Evolutionary conservation across 345 rosid genomes (phyloP).

Genomic region (Hibiscus trionum): DNA sequence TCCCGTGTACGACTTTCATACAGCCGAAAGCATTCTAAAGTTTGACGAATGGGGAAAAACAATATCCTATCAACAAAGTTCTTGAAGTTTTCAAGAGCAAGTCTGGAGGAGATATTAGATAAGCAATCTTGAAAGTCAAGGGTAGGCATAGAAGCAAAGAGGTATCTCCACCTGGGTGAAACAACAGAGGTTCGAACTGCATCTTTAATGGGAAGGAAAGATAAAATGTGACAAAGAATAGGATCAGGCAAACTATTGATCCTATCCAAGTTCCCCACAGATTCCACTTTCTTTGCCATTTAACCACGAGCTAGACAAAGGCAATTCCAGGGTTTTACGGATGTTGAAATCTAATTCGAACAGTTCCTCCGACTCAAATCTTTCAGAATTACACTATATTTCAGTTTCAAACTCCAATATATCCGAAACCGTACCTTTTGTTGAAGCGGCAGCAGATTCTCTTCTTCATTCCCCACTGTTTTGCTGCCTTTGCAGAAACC

Average conservation of each 20-base stretch:
- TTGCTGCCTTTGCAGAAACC: too few relatives aligned
- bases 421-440: too few relatives aligned
- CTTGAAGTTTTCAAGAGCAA: neutral
- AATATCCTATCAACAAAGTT: slow-evolving; percentile 3
- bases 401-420: too few relatives aligned
- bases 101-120: too few relatives aligned
- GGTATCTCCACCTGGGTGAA: neutral
- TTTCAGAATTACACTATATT: too few relatives aligned
- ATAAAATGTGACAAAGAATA: neutral
- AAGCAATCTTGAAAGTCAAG: neutral
- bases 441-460: too few relatives aligned
- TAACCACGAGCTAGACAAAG: neutral
- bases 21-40: neutral
- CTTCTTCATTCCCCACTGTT: slow-evolving; percentile 5
- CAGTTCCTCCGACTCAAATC: too few relatives aligned
- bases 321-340: neutral
- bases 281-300: neutral
- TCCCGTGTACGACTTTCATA: neutral
- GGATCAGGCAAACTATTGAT: neutral
- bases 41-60: neutral
- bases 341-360: neutral
- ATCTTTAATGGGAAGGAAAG: neutral
- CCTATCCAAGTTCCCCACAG: neutral
- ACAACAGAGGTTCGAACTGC: neutral
- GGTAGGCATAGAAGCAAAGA: neutral